Evolutionary conservation across 169 alveolate genomes (phyloP).

Genomic region (Babesia ovata): DNA sequence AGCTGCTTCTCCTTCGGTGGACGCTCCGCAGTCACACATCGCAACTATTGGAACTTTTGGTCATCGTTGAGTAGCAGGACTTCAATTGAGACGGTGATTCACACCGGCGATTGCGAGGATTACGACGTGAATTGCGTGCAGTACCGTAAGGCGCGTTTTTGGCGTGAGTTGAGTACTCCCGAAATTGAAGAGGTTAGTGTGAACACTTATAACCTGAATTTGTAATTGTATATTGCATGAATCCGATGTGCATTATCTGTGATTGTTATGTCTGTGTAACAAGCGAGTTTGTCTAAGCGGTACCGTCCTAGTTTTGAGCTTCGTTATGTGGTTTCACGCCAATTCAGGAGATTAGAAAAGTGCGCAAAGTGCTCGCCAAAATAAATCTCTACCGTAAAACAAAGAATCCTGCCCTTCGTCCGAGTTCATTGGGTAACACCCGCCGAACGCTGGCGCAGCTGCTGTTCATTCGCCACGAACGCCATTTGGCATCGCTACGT

Average conservation of each 20-base stretch:
- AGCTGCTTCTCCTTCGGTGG: background rate
- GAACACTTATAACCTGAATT: too few species aligned
- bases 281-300: background rate
- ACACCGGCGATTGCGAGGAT: slow-evolving; percentile 59
- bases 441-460: slow-evolving; percentile 64
- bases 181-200: slow-evolving; percentile 57
- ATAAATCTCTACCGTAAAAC: slow-evolving; percentile 47
- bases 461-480: slow-evolving; percentile 60
- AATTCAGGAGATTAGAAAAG: slow-evolving; percentile 61
- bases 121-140: slow-evolving; percentile 63
- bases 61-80: slow-evolving; percentile 38
- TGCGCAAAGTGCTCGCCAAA: slow-evolving; percentile 61
- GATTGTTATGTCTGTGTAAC: background rate
- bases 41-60: background rate
- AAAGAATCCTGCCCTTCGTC: slow-evolving; percentile 56
- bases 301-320: too few species aligned
- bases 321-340: background rate
- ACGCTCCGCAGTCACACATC: background rate
- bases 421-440: slow-evolving; percentile 57
- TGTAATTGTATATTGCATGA: too few species aligned
- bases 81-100: slow-evolving; percentile 67
- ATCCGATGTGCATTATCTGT: too few species aligned
- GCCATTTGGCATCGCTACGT: slow-evolving; percentile 57
- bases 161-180: slow-evolving; percentile 59
- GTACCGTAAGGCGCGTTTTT: slow-evolving; percentile 60